Evolutionary conservation across 306 rosid species (phyloP), one percentile per base, ranked within the genome.

Genomic region (Potentilla sterilis): DNA sequence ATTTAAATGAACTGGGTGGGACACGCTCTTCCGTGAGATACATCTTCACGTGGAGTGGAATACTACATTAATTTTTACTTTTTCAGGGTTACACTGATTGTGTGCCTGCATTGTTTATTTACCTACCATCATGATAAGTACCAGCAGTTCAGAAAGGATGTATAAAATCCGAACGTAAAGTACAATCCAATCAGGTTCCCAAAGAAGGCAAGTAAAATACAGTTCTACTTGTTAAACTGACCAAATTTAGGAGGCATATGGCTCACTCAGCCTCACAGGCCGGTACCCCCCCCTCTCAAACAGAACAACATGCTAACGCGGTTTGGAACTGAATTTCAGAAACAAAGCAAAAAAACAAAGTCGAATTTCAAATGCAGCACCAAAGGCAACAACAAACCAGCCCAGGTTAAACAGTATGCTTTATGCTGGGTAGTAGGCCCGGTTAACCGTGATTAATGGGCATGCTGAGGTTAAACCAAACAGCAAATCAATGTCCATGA

Each of bases 21-120:
- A 71, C 55, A 61, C 59, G 67, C 69, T 67, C 21, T n/a, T 44
- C 59, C 2, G 69, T 18, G 12, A 58, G 41, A 22, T 41, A 43
- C 62, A 72, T 79, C 1, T 32, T 83, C 85, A 80, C 81, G 75
- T 81, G 77, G 38, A 40, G 47, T 69, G 67, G 42, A 80, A 46
- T 19, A 21, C 3, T 38, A 61, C 38, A 2, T 22, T 4, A 19
- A 49, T 8, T 14, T 22, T 51, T 48, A 28, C 64, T 51, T 3
- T 14, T 42, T 15, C 46, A 44, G n/a, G 49, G 37, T 6, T 15
- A 42, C 41, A 15, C 46, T 38, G 41, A 12, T 38, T 14, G 43
- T 6, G 43, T 34, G n/a, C 43, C 21, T 34, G 28, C 28, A 28
- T 28, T 28, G 28, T 28, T 28, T 28, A 28, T 28, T 28, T 28